Evolutionary conservation across 257 asterid species (phyloP), one percentile per base, ranked within the genome.

Genomic region (Solanum chilense): DNA sequence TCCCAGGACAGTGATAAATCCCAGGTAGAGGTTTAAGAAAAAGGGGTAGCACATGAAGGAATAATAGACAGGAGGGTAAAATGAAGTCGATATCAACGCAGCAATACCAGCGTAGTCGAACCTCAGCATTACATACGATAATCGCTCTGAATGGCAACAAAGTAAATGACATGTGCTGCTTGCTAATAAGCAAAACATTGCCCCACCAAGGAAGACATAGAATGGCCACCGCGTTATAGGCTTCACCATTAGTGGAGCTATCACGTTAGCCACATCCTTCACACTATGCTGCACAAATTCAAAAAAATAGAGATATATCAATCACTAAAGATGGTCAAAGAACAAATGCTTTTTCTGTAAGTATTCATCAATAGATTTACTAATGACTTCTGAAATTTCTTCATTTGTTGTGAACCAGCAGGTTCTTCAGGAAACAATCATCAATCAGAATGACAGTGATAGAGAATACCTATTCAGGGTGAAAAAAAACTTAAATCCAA

Each of bases 151-250:
- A 89, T 97, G 99, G 52, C 99, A 96, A 11, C 94, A 94, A 77
- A 97, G 93, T 69, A 96, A 87, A 92, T 97, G 99, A 90, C 99
- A 97, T 1, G 91, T 88, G 91, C 98, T 96, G 92, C 99, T 96
- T 81, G 99, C 93, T 41, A 95, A 88, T 86, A 97, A 89, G 95
- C 99, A 97, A 82, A 97, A 97, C 99, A 97, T 96, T 82, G 99
- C 99, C 86, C 99, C 98, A 5, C 99, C 93, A 88, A 97, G 86
- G 92, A 96, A 97, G 20, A 93, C 97, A 49, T 93, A 97, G 93
- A 97, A 97, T 3, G 99, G 99, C 99, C 99, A 97, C 29, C 99
- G 95, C 5, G 99, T 96, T 86, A 97, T 93, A 66, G 98, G 99
- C 82, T 91, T 88, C 27, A 92, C 89, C 89, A 91, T 41, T 49